Base-by-base conservation (phyloP, 2,329 filamentous ascomycete genomes). In the Claviceps pazoutovae region DNA sequence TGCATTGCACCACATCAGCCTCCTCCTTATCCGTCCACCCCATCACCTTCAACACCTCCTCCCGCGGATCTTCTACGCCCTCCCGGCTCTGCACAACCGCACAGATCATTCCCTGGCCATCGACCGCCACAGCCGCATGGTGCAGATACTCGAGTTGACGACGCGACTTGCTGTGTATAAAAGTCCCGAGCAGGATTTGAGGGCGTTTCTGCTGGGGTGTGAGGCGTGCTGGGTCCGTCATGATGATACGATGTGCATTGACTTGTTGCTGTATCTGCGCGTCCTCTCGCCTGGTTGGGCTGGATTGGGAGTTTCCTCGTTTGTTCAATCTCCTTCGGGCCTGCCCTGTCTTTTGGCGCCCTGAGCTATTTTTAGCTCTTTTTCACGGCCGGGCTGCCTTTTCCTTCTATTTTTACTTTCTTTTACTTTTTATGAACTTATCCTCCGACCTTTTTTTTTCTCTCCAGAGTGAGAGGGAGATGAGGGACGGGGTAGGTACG, bases 151-250 rank as follows among this genome's bases (percentile, higher is more conserved):
- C 68, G 16, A 82, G 68, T 58, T 74, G 63, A 52, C 68, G 66
- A 3, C 72, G 69, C 14, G 63, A 66, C 56, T 68, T 73, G 62
- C 72, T 72, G 62, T 80, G 75, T 52, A 81, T 66, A 57, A 81
- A 81, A 0, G 72, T 74, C 53, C 78, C 78, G 39, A 74, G 60
- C 57, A 79, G 76, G 19, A 80, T 58, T 58, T 76, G 68, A 48
- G 72, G 71, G 52, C 61, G 64, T 14, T 55, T 49, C 13, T 53
- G 51, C 37, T 60, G 50, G 56, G 59, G 55, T 0, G 38, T 47
- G 43, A 16, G 13, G 13, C 43, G 26, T 3, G 51, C 48, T 8
- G 30, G 49, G 19, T 34, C 53, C 55, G 54, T 57, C 1, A 38
- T 39, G 38, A 43, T 13, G 26, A 8, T 19, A 14, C 2, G 14